A percentile compares a stretch with the other conserved stretches of the same genome.
phyloP scores from a whole-genome alignment of 164 flowering plant species.

The Vitis riparia region DNA sequence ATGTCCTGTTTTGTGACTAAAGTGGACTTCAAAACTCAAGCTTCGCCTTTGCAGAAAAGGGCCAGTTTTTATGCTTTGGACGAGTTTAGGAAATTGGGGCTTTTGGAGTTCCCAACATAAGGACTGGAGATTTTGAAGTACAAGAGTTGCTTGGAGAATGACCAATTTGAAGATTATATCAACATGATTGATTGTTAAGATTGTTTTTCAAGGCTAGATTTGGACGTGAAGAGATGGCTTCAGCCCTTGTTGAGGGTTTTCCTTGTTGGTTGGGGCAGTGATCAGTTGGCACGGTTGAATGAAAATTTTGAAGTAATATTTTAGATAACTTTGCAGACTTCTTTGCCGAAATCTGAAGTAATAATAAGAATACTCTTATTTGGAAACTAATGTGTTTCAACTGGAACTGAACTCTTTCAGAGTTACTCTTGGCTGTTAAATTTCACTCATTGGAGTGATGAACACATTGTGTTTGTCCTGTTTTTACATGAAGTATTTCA shows the following conservation, averaged over 20 bases:
- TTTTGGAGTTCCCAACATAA: not conserved
- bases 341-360: not conserved
- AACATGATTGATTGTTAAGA: not conserved
- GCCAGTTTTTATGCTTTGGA: not conserved
- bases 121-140: not conserved
- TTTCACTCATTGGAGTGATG: not conserved
- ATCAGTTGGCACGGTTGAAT: conserved; percentile 1
- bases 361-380: not conserved
- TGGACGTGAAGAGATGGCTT: not conserved
- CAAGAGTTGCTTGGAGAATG: not conserved
- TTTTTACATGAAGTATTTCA: not conserved
- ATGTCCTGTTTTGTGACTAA: not conserved
- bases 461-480: conserved; percentile 2
- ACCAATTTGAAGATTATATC: not conserved
- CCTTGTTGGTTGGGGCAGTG: not conserved
- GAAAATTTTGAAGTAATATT: not conserved
- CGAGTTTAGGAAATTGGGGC: not conserved
- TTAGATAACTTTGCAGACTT: conserved; percentile 5
- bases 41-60: not conserved
- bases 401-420: not conserved
- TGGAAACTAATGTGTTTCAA: not conserved
- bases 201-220: not conserved
- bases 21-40: not conserved
- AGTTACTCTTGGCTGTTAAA: not conserved
- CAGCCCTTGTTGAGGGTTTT: not conserved